A percentile compares a stretch with the other conserved stretches of the same genome.
phyloP scores from a whole-genome alignment of 2,329 filamentous ascomycete species.

The Claviceps humidiphila region DNA sequence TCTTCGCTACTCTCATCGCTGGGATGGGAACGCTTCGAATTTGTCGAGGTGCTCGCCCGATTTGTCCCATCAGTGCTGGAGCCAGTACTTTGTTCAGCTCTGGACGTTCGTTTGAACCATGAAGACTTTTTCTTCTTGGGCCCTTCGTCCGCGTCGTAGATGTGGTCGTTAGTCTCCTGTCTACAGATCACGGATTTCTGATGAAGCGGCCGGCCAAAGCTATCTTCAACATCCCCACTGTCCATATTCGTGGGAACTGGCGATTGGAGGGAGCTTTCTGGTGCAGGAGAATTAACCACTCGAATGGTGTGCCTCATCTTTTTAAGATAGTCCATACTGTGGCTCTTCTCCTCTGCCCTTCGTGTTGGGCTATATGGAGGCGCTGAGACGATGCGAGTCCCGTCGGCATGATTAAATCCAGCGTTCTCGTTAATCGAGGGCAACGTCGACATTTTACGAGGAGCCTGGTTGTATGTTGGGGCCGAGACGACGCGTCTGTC shows the following conservation, averaged over 20 bases:
- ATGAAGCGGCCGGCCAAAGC: conserved; percentile 11
- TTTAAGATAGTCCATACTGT: conserved; percentile 30
- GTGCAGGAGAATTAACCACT: conserved; percentile 36
- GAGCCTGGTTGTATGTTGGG: conserved; percentile 30
- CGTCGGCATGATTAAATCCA: conserved; percentile 17
- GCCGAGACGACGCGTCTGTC: conserved; percentile 39
- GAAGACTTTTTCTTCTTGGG: conserved; percentile 32
- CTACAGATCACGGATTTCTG: conserved; percentile 8
- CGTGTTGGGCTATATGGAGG: conserved; percentile 24
- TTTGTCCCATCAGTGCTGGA: background rate
- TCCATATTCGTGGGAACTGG: conserved; percentile 28
- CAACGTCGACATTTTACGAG: conserved; percentile 25
- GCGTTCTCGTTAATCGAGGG: conserved; percentile 37
- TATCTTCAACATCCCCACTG: conserved; percentile 21
- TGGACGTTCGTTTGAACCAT: conserved; percentile 39
- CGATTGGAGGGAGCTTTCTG: conserved; percentile 18
- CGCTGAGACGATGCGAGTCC: conserved; percentile 33
- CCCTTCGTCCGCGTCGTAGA: conserved; percentile 9
- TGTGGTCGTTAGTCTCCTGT: conserved; percentile 9
- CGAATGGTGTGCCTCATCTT: conserved; percentile 39
- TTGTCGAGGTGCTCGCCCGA: conserved; percentile 1
- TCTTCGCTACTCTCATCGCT: conserved; percentile 12
- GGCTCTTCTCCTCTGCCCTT: conserved; percentile 18
- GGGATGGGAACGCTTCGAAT: conserved; percentile 7
- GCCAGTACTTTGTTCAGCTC: conserved; percentile 15